Evolutionary conservation across 2,329 filamentous ascomycete genomes (phyloP).

Genomic region (Elsinoe perseae): DNA sequence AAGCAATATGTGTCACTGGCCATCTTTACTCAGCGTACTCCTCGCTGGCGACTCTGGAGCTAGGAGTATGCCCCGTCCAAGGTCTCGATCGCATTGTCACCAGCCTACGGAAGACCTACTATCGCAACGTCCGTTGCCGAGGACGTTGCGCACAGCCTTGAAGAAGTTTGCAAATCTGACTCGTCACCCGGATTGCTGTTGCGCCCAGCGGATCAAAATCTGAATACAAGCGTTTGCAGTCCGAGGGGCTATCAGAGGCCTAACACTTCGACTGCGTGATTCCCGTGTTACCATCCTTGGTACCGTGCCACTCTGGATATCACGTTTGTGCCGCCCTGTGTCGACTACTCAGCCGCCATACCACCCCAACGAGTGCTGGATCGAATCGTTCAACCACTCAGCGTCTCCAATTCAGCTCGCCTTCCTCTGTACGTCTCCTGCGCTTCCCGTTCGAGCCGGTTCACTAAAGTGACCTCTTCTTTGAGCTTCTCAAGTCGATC

Average conservation of each 20-base stretch:
- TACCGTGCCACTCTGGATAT: too few species aligned
- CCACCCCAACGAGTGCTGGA: too few species aligned
- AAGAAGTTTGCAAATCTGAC: background rate
- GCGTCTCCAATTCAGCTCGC: slow-evolving; percentile 66
- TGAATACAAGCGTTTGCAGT: background rate
- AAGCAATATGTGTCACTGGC: too few species aligned
- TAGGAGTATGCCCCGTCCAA: background rate
- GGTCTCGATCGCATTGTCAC: background rate
- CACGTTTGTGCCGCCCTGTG: too few species aligned
- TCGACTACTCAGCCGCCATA: background rate
- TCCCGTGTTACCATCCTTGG: too few species aligned
- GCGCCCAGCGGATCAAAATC: background rate
- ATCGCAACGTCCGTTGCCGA: background rate
- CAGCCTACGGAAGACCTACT: background rate
- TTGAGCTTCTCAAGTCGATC: slow-evolving; percentile 66
- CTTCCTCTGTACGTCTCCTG: slow-evolving; percentile 74
- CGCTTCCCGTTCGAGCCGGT: slow-evolving; percentile 75
- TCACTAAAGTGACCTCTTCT: slow-evolving; percentile 76
- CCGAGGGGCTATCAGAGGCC: too few species aligned
- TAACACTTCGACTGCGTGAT: too few species aligned
- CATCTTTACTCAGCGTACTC: too few species aligned
- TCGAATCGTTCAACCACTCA: slow-evolving; percentile 31
- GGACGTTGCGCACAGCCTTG: background rate
- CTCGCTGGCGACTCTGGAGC: background rate
- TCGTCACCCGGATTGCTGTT: background rate